phyloP scores from a whole-genome alignment of 2,329 filamentous ascomycete genomes.

The Nemania sp. region DNA sequence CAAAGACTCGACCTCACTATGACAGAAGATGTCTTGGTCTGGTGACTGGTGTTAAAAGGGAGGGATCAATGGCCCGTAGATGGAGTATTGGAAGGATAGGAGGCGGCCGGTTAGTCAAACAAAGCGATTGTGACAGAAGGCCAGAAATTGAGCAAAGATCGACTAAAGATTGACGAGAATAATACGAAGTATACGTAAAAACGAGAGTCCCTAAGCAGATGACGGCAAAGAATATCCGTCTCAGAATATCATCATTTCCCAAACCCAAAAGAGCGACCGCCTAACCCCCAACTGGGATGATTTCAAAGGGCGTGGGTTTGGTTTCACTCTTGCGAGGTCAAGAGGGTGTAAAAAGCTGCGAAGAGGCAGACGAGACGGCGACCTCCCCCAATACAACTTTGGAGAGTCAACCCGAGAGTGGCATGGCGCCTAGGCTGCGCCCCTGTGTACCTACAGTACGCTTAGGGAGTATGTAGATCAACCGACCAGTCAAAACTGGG shows the following conservation, averaged over 20 bases:
- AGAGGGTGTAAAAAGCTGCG: background rate
- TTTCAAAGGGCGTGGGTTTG: background rate
- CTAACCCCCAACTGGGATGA: slow-evolving; percentile 18
- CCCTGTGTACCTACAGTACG: too few species aligned
- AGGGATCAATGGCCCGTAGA: background rate
- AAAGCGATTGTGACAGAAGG: slow-evolving; percentile 28
- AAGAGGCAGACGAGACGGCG: slow-evolving; percentile 19
- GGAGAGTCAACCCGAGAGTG: background rate
- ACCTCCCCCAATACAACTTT: slow-evolving; percentile 18
- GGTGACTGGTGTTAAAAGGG: background rate
- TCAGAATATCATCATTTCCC: background rate
- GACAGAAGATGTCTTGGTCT: background rate
- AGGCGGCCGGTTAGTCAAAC: slow-evolving; percentile 11
- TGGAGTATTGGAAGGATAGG: slow-evolving; percentile 24
- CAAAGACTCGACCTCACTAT: background rate
- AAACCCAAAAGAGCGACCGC: slow-evolving; percentile 14
- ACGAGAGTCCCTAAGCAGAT: slow-evolving; percentile 10
- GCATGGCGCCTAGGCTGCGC: slow-evolving; percentile 8
- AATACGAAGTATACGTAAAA: background rate
- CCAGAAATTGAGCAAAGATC: background rate
- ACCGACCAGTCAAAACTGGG: too few species aligned
- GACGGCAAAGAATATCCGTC: background rate
- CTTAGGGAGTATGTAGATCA: too few species aligned
- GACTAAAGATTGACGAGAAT: slow-evolving; percentile 4
- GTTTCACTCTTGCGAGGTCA: slow-evolving; percentile 7